Evolutionary conservation across 78 protist genomes (phyloP).

Genomic region (Thecamonas trahens): DNA sequence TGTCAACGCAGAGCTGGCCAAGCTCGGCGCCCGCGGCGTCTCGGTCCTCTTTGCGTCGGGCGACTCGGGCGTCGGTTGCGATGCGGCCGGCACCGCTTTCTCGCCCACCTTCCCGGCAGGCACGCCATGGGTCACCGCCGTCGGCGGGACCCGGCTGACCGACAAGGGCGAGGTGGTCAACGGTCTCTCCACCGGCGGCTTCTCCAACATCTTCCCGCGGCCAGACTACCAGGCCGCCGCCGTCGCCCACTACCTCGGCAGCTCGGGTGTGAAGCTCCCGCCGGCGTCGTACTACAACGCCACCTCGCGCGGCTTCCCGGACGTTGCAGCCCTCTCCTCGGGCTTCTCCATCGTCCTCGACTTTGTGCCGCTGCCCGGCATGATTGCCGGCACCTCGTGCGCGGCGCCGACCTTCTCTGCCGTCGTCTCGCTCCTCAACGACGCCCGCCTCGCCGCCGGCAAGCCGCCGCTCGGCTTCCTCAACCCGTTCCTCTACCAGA

Average conservation of each 20-base stretch:
- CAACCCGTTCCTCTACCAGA: constrained; percentile 55
- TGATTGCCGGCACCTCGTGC: constrained; percentile 50
- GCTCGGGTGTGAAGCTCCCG: background rate
- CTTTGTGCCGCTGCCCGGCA: background rate
- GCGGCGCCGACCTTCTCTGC: constrained; percentile 51
- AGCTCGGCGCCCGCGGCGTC: constrained; percentile 8
- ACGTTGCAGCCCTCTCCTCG: constrained; percentile 12
- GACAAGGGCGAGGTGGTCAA: background rate
- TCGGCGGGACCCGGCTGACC: constrained; percentile 14
- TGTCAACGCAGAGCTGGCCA: constrained; percentile 10
- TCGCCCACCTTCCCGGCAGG: constrained; percentile 21
- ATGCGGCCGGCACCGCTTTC: background rate
- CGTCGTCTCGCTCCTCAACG: constrained; percentile 42
- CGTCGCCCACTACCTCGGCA: background rate
- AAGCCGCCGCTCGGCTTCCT: constrained; percentile 55
- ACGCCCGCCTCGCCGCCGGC: constrained; percentile 12
- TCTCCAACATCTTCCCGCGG: constrained; percentile 1
- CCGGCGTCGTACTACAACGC: constrained; percentile 1
- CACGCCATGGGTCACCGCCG: constrained; percentile 29
- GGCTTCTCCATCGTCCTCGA: background rate
- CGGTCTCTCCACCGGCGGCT: constrained; percentile 21
- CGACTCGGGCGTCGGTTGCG: constrained; percentile 22
- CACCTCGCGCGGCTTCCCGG: constrained; percentile 30
- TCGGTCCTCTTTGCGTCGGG: constrained; percentile 33
- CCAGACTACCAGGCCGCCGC: constrained; percentile 21